Base-by-base conservation (phyloP, 345 rosid genomes). In the Acer campestre region DNA sequence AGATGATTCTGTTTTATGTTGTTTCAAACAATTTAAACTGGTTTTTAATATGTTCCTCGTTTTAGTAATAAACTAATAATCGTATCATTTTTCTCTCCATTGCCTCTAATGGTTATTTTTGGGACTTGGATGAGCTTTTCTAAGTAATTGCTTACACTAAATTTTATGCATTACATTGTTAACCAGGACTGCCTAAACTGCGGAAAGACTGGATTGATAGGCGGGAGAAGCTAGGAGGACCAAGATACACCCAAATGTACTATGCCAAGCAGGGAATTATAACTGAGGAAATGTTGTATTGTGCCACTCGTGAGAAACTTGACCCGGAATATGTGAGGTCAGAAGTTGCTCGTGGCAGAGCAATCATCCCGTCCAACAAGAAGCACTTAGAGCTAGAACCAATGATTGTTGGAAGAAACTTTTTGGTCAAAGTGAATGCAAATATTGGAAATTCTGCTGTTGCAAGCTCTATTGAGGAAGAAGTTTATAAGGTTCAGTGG, bases 401-500 rank as follows among this genome's bases (percentile, higher is more conserved):
- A 14, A 97, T 87, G 98, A 90, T 94, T 58, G 93, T 97, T 16
- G 99, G 98, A 69, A 88, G 99, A 56, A 94, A 97, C 10, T 97
- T 97, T 76, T 84, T 97, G 89, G 99, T 97, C 31, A 94, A 97
- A 86, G 98, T 97, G 23, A 93, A 97, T 88, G 99, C 99, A 13
- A 97, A 97, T 70, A 97, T 97, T 25, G 99, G 98, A 72, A 97
- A 97, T 81, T 97, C 98, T 3, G 96, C 92, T 80, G 98, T 94
- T 72, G 99, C 92, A 4, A 94, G 99, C 81, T 94, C 98, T 42
- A 94, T 97, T 2, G 98, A 97, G 87, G 99, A 97, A 72, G 99
- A 97, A 85, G 98, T 97, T 56, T 94, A 94, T 66, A 97, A 97
- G 86, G 98, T 94, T 80, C 98, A 92, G n/a, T 97, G 99, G 99